Base-by-base conservation (phyloP, 2,329 filamentous ascomycete genomes). In the Ceratocystis eucalypticola region DNA sequence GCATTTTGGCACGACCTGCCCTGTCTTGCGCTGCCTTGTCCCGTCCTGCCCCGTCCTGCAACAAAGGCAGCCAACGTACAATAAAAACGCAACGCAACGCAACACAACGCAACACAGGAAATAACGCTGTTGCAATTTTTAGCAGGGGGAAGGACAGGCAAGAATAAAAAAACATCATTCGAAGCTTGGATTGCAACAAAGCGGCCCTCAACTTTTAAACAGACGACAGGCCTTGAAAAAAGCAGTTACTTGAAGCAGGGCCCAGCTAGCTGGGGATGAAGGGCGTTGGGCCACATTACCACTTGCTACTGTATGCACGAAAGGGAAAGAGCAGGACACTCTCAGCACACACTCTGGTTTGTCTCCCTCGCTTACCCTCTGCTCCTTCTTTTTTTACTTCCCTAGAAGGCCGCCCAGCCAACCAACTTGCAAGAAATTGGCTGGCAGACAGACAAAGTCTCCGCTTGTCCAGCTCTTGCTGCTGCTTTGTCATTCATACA, bases 121-220 rank as follows among this genome's bases (percentile, higher is more conserved):
- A 6, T 28, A 57, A 30, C 22, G 10, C 22, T 57, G 22, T 57
- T 57, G 25, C 53, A 57, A 57, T 33, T 30, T 30, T 33, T 15
- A 17, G 22, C 25, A 30, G 8, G 15, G 20, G 12, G 4, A 28
- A 6, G 50, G n/a, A 55, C 12, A 28, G 10, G 15, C 5, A 30
- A 55, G 50, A 55, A 57, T 1, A 57, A 30, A 57, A 20, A 57
- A 28, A 57, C 22, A 28, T 28, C 17, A 33, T 57, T 30, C 5
- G 53, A 57, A 57, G 53, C 53, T 57, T 17, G 53, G 25, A 57
- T 57, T 57, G 25, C 53, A 57, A 33, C 53, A 57, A 57, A 57
- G 10, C 17, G 53, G 10, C 53, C 53, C 30, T 57, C 53, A 57
- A 57, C 30, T 57, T 50, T 57, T 57, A 57, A 57, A 28, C 20